A percentile compares a stretch with the other conserved stretches of the same genome.
Evolutionary conservation across 140 eudicot genomes (phyloP).

Genomic region (Erigeron philadelphicus): DNA sequence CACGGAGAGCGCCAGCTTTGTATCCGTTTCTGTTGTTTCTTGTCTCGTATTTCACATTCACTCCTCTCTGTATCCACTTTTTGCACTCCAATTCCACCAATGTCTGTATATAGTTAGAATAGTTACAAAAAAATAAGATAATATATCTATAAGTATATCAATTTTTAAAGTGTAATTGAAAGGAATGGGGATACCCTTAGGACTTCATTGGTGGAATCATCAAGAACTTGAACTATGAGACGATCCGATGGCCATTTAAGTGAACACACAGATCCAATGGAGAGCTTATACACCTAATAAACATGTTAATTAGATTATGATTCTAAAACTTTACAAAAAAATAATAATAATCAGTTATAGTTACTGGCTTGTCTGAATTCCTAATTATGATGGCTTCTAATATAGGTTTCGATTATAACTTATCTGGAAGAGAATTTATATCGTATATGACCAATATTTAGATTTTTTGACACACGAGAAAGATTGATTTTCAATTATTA

Average conservation of each 20-base stretch:
- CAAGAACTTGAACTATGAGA: constrained; percentile 73
- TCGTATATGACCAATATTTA: neutral
- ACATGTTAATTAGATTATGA: constrained; percentile 15
- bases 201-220: constrained; percentile 69
- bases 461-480: neutral
- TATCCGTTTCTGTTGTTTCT: constrained; percentile 86
- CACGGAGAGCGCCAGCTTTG: constrained; percentile 85
- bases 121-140: neutral
- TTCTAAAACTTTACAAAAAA: neutral
- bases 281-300: constrained; percentile 75
- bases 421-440: neutral
- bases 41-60: constrained; percentile 63
- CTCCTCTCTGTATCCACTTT: constrained; percentile 62
- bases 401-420: neutral
- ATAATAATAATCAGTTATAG: too few species aligned
- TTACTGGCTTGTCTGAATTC: too few species aligned
- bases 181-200: constrained; percentile 49
- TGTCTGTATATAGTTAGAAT: constrained; percentile 35
- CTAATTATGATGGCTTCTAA: too few species aligned
- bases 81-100: constrained; percentile 67
- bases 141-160: neutral
- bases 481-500: neutral
- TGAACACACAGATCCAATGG: constrained; percentile 71
- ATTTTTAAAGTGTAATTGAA: neutral
- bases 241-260: constrained; percentile 73